These are phyloP conservation scores for Penicillium nucicola DNA, from an alignment of 495 filamentous ascomycete species.

Conservation along the genomic window DNA sequence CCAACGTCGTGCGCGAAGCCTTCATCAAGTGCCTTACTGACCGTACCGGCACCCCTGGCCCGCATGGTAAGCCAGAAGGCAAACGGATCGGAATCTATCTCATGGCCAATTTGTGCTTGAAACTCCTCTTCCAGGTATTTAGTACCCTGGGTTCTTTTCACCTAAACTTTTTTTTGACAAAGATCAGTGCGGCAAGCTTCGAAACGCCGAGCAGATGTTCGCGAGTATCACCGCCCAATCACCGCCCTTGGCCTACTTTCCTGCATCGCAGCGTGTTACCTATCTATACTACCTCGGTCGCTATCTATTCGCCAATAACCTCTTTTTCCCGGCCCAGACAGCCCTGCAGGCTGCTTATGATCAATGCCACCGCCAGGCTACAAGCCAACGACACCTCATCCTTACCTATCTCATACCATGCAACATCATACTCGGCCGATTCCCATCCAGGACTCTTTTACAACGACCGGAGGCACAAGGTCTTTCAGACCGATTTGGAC, in stretches of 20 bases:
- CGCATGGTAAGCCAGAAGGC: slow-evolving; percentile 61
- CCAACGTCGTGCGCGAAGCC: slow-evolving; percentile 82
- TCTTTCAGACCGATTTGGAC: slow-evolving; percentile 69
- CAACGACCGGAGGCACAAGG: slow-evolving; percentile 67
- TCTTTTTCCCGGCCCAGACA: slow-evolving; percentile 71
- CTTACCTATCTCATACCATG: slow-evolving; percentile 80
- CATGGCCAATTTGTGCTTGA: slow-evolving; percentile 87
- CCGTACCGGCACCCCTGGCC: slow-evolving; percentile 58
- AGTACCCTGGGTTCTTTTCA: neutral
- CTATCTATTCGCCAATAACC: slow-evolving; percentile 76
- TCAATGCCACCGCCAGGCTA: slow-evolving; percentile 65
- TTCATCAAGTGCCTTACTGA: slow-evolving; percentile 91
- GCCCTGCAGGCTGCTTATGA: slow-evolving; percentile 77
- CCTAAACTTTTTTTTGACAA: slow-evolving; percentile 1
- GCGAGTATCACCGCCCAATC: slow-evolving; percentile 82
- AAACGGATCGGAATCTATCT: slow-evolving; percentile 85
- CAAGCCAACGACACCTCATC: slow-evolving; percentile 72
- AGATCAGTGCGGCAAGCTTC: slow-evolving; percentile 49
- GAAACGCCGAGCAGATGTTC: slow-evolving; percentile 81
- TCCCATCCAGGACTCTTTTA: slow-evolving; percentile 66
- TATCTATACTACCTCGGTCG: slow-evolving; percentile 94
- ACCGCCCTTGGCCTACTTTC: slow-evolving; percentile 72
- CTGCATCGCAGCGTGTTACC: slow-evolving; percentile 83
- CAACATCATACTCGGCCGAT: slow-evolving; percentile 82
- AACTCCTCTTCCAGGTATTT: slow-evolving; percentile 77